Evolutionary conservation across 108 stramenopile genomes (phyloP), one percentile per base, ranked within the genome.

Genomic region (Parietichytrium sp.): DNA sequence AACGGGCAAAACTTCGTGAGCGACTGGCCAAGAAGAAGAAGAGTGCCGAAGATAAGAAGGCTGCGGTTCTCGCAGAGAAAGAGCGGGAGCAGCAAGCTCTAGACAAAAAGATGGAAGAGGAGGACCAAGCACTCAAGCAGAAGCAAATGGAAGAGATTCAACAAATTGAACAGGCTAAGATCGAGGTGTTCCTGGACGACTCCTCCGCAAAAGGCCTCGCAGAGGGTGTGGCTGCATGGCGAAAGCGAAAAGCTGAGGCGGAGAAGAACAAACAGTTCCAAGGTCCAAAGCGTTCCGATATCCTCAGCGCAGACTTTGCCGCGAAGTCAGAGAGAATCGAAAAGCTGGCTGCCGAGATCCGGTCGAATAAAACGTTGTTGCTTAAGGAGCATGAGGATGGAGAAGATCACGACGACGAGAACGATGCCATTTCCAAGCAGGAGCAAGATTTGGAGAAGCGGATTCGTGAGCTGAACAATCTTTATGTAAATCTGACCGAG

Each of bases 41-140:
- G 42, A 33, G 45, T n/a, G 61, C 61, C 20, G 61, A 72, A 27
- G 61, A 72, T 33, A 72, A 72, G 61, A 72, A 72, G 61, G 20
- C 36, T 33, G 45, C 36, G 42, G 45, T 72, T 33, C 61, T 72
- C 13, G 15, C 0, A 20, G 38, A 72, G 6, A 72, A 72, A 25
- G 61, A 33, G 8, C 10, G 6, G 6, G 61, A 72, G 42, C 38
- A 72, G 20, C 23, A 36, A 25, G 38, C 45, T 23, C 36, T 72
- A 42, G 20, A 72, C 61, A 33, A 72, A 38, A 72, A 72, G 20
- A 33, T 72, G 16, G 45, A 72, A 42, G 61, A 72, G 20, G 61
- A 72, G 42, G 61, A 72, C 10, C 38, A 33, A 25, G 61, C 61
- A 10, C 61, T 72, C 12, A 33, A 42, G 23, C 38, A 72, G 2